Evolutionary conservation across 1,284 basidiomycete species (phyloP).

Genomic region (Apiotrichum sp.): DNA sequence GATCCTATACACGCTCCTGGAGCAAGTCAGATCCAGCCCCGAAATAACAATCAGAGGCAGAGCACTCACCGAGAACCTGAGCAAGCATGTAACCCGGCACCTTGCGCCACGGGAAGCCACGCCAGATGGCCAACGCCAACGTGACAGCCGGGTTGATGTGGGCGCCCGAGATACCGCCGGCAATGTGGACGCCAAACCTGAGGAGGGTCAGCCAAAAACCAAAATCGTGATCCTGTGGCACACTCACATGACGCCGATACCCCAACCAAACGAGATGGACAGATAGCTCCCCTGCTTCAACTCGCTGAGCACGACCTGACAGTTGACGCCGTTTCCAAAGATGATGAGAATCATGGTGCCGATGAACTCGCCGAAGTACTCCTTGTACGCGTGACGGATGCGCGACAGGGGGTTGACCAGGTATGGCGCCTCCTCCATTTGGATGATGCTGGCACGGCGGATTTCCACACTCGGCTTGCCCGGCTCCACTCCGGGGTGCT

Average conservation of each 20-base stretch:
- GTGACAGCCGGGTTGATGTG: constrained; percentile 31
- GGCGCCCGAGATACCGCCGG: constrained; percentile 19
- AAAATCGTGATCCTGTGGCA: no score
- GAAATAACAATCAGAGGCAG: no score
- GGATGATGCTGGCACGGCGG: neutral
- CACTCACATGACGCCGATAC: constrained; percentile 15
- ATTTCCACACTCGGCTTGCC: neutral
- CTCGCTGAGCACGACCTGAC: constrained; percentile 11
- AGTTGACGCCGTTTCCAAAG: constrained; percentile 17
- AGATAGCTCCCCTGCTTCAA: constrained; percentile 8
- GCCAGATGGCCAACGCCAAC: constrained; percentile 17
- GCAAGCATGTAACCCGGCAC: constrained; percentile 30
- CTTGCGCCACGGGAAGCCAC: constrained; percentile 37
- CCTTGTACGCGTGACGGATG: neutral
- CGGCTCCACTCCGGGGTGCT: neutral
- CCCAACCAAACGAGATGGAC: constrained; percentile 15
- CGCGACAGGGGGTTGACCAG: constrained; percentile 5
- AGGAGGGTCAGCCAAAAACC: neutral
- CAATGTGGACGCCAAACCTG: constrained; percentile 11
- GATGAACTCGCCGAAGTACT: constrained; percentile 14
- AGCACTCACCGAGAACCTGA: constrained; percentile 21
- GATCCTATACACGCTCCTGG: constrained; percentile 25
- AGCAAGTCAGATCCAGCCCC: no score
- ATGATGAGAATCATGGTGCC: constrained; percentile 16
- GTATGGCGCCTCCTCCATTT: neutral